These are phyloP conservation scores for Farysia itapuensis DNA, from an alignment of 1,284 basidiomycete genomes.

Conservation along the genomic window DNA sequence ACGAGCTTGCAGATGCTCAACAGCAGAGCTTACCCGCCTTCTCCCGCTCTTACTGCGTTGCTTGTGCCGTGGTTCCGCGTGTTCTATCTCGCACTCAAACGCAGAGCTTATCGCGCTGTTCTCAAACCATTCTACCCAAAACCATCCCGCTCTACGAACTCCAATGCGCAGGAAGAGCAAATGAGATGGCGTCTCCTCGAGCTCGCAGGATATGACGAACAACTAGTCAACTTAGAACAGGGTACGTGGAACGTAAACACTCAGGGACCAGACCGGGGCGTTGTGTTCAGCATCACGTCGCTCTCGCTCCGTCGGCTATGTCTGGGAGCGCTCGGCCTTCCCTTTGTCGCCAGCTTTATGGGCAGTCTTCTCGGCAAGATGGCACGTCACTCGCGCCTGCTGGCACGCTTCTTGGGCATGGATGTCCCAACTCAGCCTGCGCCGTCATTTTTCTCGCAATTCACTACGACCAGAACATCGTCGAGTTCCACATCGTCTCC, in stretches of 20 bases:
- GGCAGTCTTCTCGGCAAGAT: slow-evolving; percentile 37
- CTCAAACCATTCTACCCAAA: slow-evolving; percentile 31
- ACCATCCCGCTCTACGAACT: slow-evolving; percentile 1
- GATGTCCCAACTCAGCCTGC: slow-evolving; percentile 1
- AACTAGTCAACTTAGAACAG: not conserved
- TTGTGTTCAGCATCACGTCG: slow-evolving; percentile 30
- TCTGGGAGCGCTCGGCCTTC: slow-evolving; percentile 45
- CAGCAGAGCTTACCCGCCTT: slow-evolving; percentile 35
- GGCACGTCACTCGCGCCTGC: slow-evolving; percentile 8
- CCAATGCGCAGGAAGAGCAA: not conserved
- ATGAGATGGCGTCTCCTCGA: slow-evolving; percentile 13
- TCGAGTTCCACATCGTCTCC: slow-evolving; percentile 4
- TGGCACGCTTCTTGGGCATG: slow-evolving; percentile 35
- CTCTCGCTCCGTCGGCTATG: slow-evolving; percentile 38
- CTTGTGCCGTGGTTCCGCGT: slow-evolving; percentile 51
- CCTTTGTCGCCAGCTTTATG: slow-evolving; percentile 42
- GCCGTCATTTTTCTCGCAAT: slow-evolving; percentile 8
- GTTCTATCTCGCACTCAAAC: slow-evolving; percentile 46
- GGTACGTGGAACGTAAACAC: slow-evolving; percentile 1
- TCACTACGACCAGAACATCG: slow-evolving; percentile 17
- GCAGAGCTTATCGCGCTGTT: slow-evolving; percentile 30
- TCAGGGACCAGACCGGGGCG: slow-evolving; percentile 2
- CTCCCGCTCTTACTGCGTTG: slow-evolving; percentile 39
- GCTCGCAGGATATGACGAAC: not conserved
- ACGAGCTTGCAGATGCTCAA: slow-evolving; percentile 8